These are phyloP conservation scores for Amesomyces nigricolor DNA, from an alignment of 2,329 filamentous ascomycete species.

Conservation along the genomic window DNA sequence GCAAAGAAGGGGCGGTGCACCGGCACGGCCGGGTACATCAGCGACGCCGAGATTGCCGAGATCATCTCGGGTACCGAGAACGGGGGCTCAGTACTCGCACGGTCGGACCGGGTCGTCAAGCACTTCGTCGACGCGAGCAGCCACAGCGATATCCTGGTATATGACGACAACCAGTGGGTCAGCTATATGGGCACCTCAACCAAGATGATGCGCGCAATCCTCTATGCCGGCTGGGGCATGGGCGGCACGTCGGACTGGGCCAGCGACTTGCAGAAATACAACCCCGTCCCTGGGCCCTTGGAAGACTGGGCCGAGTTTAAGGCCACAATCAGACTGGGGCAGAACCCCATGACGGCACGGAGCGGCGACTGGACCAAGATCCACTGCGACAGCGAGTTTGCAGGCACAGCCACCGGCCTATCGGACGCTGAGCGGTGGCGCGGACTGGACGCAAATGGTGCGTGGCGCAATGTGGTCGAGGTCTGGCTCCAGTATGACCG, in stretches of 20 bases:
- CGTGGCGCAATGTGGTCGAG: too few relatives aligned
- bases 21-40: conserved; percentile 34
- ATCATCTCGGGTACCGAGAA: conserved; percentile 23
- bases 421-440: too few relatives aligned
- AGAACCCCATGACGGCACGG: too few relatives aligned
- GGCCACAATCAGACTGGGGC: too few relatives aligned
- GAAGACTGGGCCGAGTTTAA: too few relatives aligned
- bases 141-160: conserved; percentile 14
- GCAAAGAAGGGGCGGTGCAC: conserved; percentile 34
- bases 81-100: too few relatives aligned
- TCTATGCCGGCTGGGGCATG: not conserved
- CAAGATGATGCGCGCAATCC: not conserved
- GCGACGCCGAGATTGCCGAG: conserved; percentile 35
- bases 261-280: not conserved
- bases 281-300: too few relatives aligned
- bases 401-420: too few relatives aligned
- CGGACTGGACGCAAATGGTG: too few relatives aligned
- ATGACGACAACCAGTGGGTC: conserved; percentile 5
- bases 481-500: too few relatives aligned
- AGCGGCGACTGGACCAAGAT: too few relatives aligned
- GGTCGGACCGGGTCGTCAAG: not conserved
- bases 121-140: not conserved
- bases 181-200: conserved; percentile 5
- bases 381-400: too few relatives aligned
- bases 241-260: not conserved